Base-by-base conservation (phyloP, 345 rosid genomes). In the Diplotaxis tenuifolia region DNA sequence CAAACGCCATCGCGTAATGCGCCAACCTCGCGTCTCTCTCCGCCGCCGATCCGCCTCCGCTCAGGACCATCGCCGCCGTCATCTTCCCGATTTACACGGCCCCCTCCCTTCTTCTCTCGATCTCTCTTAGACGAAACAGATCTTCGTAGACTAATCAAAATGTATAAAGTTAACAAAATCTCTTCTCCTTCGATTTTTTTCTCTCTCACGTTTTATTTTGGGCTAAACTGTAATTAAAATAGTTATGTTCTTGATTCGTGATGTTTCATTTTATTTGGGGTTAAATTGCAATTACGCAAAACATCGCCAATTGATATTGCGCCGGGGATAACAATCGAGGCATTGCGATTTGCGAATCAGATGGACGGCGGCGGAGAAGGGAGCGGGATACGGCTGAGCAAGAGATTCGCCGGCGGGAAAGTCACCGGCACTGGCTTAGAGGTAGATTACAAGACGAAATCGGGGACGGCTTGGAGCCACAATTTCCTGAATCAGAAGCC, bases 391-490 rank as follows among this genome's bases (percentile, higher is more conserved):
- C 81, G 92, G 83, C 82, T 91, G 84, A 90, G 97, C 86, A 88
- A 86, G 87, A 84, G 88, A 72, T 82, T 95, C 78, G 72, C 84
- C 50, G 88, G 78, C 66, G 81, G 80, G 16, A 80, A 82, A 25
- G 76, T 78, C 9, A 77, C 80, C 69, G 81, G 78, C 32, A 83
- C 75, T 15, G 32, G 75, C 2, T 19, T 77, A 29, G 99, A 95
- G 74, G 99, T 92, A 14, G 97, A 95, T 76, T 92, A 88, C 87
- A 92, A 89, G 88, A 86, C 85, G 10, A 95, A 92, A 81, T 68
- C 97, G 7, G 99, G 96, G 42, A 92, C 99, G 18, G 97, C 97
- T 2, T 94, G 98, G 97, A 94, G 98, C 86, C 98, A 94, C 75
- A 84, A 91, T 22, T 94, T 83, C 76, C 89, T 94, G 38, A 94